These are phyloP conservation scores for Vitrella brassicaformis DNA, from an alignment of 73 alveolate genomes.

Conservation along the genomic window DNA sequence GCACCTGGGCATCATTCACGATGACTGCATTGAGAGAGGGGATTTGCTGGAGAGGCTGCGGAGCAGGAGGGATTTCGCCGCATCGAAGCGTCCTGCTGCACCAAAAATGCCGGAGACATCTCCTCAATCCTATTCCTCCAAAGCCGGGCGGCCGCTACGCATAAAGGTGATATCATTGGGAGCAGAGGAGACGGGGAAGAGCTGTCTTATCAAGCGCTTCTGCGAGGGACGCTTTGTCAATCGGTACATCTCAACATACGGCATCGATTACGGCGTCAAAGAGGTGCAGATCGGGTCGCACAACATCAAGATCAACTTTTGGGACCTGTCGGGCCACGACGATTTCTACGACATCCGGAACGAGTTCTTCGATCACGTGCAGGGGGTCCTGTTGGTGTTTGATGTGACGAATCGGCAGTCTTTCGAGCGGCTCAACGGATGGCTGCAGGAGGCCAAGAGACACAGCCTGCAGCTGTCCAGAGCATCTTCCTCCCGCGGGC, in stretches of 20 bases:
- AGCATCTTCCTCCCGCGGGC: not conserved
- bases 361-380: not conserved
- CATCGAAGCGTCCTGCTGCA: not conserved
- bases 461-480: not conserved
- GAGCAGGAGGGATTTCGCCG: slow-evolving; percentile 15
- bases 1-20: slow-evolving; percentile 58
- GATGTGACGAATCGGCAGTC: not conserved
- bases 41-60: slow-evolving; percentile 26
- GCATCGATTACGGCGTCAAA: slow-evolving; percentile 98
- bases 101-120: too few relatives aligned
- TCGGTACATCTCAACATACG: slow-evolving; percentile 77
- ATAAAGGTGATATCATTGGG: slow-evolving; percentile 83
- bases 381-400: not conserved
- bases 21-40: slow-evolving; percentile 65
- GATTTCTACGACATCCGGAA: not conserved
- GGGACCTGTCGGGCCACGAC: not conserved
- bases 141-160: slow-evolving; percentile 12
- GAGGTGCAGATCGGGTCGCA: slow-evolving; percentile 69
- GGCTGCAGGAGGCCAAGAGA: not conserved
- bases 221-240: slow-evolving; percentile 78
- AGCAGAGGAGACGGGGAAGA: slow-evolving; percentile 89
- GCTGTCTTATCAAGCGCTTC: slow-evolving; percentile 89
- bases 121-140: too few relatives aligned
- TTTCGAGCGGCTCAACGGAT: not conserved
- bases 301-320: slow-evolving; percentile 19